Base-by-base conservation (phyloP, 106 monocot species). In the Dendrobium huoshanense region DNA sequence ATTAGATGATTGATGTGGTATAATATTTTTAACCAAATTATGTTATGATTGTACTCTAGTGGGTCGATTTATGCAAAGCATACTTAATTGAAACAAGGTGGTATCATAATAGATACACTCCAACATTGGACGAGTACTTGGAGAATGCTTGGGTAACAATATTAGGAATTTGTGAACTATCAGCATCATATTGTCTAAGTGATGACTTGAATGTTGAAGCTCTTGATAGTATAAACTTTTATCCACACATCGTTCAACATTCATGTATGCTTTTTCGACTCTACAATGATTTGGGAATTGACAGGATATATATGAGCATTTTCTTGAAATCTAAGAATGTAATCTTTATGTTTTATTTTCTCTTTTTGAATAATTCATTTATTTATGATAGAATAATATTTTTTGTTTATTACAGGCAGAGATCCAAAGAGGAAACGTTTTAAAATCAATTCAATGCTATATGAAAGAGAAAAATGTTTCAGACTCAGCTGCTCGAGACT, bases 81-180 rank as follows among this genome's bases (percentile, higher is more conserved):
- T 86, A 74, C 59, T 37, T 86, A 18, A 44, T 67, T 22, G 86
- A 86, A 41, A 82, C 86, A 51, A 82, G 75, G 6, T 86, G 86
- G 86, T 74, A 48, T 43, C 44, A 75, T 17, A 17, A 2, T 24
- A 11, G 79, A 48, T 79, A 75, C 67, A 55, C 31, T 55, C 82
- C 86, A 25, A 65, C 75, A 5, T 51, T 82, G 0, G 19, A 86
- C 9, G 86, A 86, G 22, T 86, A 86, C 27, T 17, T 82, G 18
- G 41, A 74, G 0, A 85, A 85, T 75, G 81, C 56, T 37, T 37
- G 37, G 37, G 37, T 37, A 0, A 37, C 37, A 37, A 37, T 37
- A 37, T 37, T 3, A 3, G 37, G 2, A 37, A 37, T 37, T 37
- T 37, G 37, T 15, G 55, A 55, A 27, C 68, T 65, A 15, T 65